Evolutionary conservation across 2,329 filamentous ascomycete species (phyloP).

Genomic region (Penicillium crustosum): DNA sequence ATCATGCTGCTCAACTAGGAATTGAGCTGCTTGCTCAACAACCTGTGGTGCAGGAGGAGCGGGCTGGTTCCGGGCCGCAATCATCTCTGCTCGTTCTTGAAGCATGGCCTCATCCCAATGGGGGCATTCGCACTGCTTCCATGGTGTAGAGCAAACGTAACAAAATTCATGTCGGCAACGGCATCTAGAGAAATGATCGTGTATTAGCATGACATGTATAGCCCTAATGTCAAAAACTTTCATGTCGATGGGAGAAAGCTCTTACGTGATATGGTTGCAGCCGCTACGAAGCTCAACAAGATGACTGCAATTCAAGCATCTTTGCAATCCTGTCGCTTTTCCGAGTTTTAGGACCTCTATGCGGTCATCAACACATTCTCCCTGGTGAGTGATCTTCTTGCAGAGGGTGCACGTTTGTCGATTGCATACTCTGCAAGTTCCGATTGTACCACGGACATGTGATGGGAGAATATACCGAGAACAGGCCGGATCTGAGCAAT

Average conservation of each 20-base stretch:
- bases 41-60: neutral
- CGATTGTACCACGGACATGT: constrained; percentile 15
- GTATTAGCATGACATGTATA: neutral
- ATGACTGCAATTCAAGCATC: constrained; percentile 70
- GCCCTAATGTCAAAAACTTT: no score
- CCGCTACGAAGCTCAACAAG: constrained; percentile 38
- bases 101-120: constrained; percentile 20
- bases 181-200: constrained; percentile 21
- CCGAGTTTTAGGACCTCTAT: constrained; percentile 57
- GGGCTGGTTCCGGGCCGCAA: neutral
- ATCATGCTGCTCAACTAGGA: neutral
- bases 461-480: constrained; percentile 26
- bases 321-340: constrained; percentile 69
- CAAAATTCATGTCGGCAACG: constrained; percentile 35
- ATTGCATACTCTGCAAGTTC: constrained; percentile 22
- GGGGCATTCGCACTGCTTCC: constrained; percentile 30
- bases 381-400: constrained; percentile 22
- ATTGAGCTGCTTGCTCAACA: neutral
- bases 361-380: constrained; percentile 29
- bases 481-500: constrained; percentile 27
- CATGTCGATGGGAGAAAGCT: neutral
- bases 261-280: constrained; percentile 40
- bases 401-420: constrained; percentile 26
- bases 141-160: constrained; percentile 30
- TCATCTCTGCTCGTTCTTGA: neutral